Evolutionary conservation across 352 stramenopile genomes (phyloP), one percentile per base, ranked within the genome.

Genomic region (Pythium brachiatum): DNA sequence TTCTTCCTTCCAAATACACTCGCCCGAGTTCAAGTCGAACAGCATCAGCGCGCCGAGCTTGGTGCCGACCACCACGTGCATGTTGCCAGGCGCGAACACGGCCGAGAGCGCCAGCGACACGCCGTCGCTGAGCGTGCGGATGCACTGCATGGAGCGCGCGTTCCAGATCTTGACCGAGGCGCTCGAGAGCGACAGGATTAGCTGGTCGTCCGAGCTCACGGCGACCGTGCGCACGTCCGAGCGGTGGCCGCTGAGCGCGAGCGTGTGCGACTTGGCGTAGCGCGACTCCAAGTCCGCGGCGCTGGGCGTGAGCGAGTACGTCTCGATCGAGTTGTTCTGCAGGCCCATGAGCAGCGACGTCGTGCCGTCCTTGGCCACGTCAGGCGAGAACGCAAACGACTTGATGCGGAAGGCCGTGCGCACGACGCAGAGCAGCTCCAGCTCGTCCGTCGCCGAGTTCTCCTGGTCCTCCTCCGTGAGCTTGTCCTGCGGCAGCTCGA

Each of bases 41-140:
- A 98, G 64, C 27, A 98, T 66, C 26, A 98, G 58, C 18, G 92
- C 84, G n/a, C 98, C 97, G 53, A 97, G 93, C 72, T 99, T 98
- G 1, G 97, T 99, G 54, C 98, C 98, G 25, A 99, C 80, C 16
- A 99, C 75, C 20, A 99, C 88, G 78, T 99, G 93, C 66, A 97
- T 97, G 78, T 99, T 98, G 16, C 97, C 97, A 2, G 96, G 97
- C 20, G 97, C 83, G 69, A 99, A 99, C 23, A 81, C 87, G 15
- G 88, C 86, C 64, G 90, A 99, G 7, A 99, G 85, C 46, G 92
- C 96, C 18, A 92, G 66, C 31, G 76, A 86, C 81, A 96, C 41
- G 47, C 75, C 78, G 55, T 93, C 83, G 20, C 70, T 89, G 34
- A 97, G 70, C 36, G 86, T 98, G 3, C 93, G 88, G 53, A 98